These are phyloP conservation scores for Coprinopsis marcescibilis DNA, from an alignment of 768 basidiomycete species.

Conservation along the genomic window DNA sequence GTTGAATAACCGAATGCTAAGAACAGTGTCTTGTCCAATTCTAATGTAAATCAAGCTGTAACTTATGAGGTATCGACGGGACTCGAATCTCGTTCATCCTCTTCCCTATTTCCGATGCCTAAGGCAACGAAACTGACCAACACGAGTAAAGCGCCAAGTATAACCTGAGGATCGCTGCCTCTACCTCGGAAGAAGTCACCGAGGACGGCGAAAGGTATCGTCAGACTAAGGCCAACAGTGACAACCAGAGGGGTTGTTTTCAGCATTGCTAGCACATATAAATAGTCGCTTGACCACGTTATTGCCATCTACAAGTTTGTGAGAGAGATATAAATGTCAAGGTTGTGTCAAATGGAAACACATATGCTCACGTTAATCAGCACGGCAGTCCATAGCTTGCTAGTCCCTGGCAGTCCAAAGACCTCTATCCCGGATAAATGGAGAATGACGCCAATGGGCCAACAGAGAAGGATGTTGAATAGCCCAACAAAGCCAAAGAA, in stretches of 20 bases:
- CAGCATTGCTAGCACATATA: slow-evolving; percentile 88
- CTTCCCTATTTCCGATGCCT: slow-evolving; percentile 22
- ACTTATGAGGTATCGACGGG: not conserved
- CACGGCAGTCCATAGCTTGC: slow-evolving; percentile 31
- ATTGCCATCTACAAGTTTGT: slow-evolving; percentile 61
- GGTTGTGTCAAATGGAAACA: not conserved
- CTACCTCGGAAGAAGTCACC: slow-evolving; percentile 50
- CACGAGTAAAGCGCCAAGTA: slow-evolving; percentile 74
- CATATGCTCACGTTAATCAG: slow-evolving; percentile 31
- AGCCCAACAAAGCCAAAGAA: slow-evolving; percentile 94
- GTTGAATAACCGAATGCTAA: too few relatives aligned
- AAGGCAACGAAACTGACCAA: slow-evolving; percentile 61
- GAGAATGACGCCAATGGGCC: slow-evolving; percentile 75
- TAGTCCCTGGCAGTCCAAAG: slow-evolving; percentile 64
- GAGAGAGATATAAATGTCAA: not conserved
- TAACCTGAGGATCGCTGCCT: slow-evolving; percentile 50
- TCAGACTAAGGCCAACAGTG: slow-evolving; percentile 87
- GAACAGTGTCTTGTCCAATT: too few relatives aligned
- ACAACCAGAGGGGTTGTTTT: slow-evolving; percentile 94
- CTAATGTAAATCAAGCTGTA: too few relatives aligned
- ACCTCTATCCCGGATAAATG: slow-evolving; percentile 67
- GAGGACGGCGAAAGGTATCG: slow-evolving; percentile 85
- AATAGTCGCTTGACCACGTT: slow-evolving; percentile 77
- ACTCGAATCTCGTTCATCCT: slow-evolving; percentile 11
- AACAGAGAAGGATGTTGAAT: slow-evolving; percentile 70